phyloP scores from a whole-genome alignment of 805 yeast species.

The Lipomyces yamanashiensis region DNA sequence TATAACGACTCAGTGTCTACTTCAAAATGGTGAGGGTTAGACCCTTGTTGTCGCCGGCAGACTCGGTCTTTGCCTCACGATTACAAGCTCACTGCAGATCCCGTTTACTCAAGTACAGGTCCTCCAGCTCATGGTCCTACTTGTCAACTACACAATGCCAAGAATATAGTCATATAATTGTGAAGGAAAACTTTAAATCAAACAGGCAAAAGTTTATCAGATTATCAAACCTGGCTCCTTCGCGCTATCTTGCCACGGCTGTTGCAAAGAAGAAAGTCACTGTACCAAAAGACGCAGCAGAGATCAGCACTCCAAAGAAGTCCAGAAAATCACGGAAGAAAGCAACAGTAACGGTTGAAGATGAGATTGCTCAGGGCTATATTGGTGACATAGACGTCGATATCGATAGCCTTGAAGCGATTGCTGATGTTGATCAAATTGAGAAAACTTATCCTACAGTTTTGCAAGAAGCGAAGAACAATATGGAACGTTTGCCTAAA shows the following conservation, averaged over 20 bases:
- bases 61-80: too few species aligned
- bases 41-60: too few species aligned
- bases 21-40: too few species aligned
- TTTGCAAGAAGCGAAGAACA: conserved; percentile 41
- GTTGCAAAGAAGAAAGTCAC: background rate
- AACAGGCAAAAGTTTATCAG: background rate
- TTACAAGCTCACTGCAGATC: too few species aligned
- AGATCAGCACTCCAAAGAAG: background rate
- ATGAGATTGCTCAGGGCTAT: conserved; percentile 12
- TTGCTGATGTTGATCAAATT: conserved; percentile 3
- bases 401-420: conserved; percentile 12
- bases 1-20: too few species aligned
- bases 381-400: conserved; percentile 2
- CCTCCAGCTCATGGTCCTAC: too few species aligned
- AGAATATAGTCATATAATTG: background rate
- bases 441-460: conserved; percentile 34
- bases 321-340: conserved; percentile 5
- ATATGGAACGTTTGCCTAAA: conserved; percentile 54
- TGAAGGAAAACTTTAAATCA: background rate
- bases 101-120: too few species aligned
- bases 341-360: background rate
- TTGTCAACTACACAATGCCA: too few species aligned
- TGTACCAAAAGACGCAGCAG: background rate
- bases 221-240: background rate
- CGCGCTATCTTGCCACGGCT: conserved; percentile 5